Base-by-base conservation (phyloP, 75 land plant genomes). In the Isoetes taiwanensis region DNA sequence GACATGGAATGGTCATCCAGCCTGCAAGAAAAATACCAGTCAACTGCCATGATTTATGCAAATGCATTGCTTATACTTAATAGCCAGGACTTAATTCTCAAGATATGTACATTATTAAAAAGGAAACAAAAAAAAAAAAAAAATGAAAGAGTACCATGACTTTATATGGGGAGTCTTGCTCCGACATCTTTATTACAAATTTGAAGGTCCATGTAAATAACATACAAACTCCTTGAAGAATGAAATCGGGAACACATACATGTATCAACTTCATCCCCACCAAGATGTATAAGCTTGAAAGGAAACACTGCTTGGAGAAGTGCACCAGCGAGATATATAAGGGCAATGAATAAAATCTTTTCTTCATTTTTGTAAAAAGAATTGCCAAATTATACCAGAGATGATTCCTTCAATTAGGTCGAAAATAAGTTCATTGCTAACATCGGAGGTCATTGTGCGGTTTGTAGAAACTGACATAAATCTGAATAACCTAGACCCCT, bases 191-290 rank as follows among this genome's bases (percentile, higher is more conserved):
- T 39, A 52, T 56, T 50, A 58, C 19, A 64, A 41, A 25, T 14
- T 9, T 37, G 39, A n/a, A n/a, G n/a, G n/a, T n/a, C n/a, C n/a
- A n/a, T n/a, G n/a, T n/a, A n/a, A n/a, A n/a, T n/a, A n/a, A n/a
- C n/a, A n/a, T n/a, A n/a, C n/a, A n/a, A n/a, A n/a, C n/a, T n/a
- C n/a, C n/a, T n/a, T n/a, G n/a, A n/a, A n/a, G n/a, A 37, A 14
- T 28, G n/a, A 11, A 14, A 33, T 20, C 2, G 26, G 52, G 57
- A 54, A 34, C 16, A 24, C 84, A 78, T 66, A 90, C 97, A 74
- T 58, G 93, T 82, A 58, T 90, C 56, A 28, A 90, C 97, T 63
- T 90, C 97, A 72, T 90, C 97, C 34, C 97, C 97, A 56, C 97
- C 97, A 73, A 90, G 78, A 64, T 90, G 97, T 41, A 83, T 77